Percentiles rank a stretch among this genome's conserved stretches.
phyloP scores from a whole-genome alignment of 306 rosid genomes.

The Castanopsis chinensis region DNA sequence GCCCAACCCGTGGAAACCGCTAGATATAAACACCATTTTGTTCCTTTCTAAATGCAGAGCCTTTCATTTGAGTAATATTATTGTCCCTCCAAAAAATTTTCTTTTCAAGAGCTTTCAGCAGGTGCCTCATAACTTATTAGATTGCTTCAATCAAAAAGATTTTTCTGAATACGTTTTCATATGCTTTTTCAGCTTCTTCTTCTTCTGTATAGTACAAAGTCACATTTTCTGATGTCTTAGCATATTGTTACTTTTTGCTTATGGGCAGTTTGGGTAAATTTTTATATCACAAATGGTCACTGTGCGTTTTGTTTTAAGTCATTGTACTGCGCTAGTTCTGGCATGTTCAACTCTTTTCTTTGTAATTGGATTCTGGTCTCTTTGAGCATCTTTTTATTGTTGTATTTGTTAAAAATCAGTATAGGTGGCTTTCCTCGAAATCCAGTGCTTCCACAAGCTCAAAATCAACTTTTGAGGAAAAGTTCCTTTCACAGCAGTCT shows the following conservation, averaged over 20 bases:
- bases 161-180: background rate
- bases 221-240: background rate
- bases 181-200: background rate
- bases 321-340: background rate
- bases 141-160: background rate
- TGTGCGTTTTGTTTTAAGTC: background rate
- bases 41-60: background rate
- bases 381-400: slow-evolving; percentile 18
- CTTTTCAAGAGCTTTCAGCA: background rate
- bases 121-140: background rate
- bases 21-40: background rate
- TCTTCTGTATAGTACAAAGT: background rate
- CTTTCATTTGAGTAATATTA: background rate
- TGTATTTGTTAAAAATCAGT: slow-evolving; percentile 56
- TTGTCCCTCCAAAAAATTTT: background rate
- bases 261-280: background rate
- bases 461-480: slow-evolving; percentile 85
- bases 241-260: background rate
- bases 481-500: slow-evolving; percentile 91
- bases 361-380: slow-evolving; percentile 9
- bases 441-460: slow-evolving; percentile 54
- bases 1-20: no score
- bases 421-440: slow-evolving; percentile 98
- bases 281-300: background rate
- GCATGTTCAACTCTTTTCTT: slow-evolving; percentile 16